Evolutionary conservation across 371 early-diverging fungal species (phyloP), one percentile per base, ranked within the genome.

Genomic region (Lichtheimia hyalospora): DNA sequence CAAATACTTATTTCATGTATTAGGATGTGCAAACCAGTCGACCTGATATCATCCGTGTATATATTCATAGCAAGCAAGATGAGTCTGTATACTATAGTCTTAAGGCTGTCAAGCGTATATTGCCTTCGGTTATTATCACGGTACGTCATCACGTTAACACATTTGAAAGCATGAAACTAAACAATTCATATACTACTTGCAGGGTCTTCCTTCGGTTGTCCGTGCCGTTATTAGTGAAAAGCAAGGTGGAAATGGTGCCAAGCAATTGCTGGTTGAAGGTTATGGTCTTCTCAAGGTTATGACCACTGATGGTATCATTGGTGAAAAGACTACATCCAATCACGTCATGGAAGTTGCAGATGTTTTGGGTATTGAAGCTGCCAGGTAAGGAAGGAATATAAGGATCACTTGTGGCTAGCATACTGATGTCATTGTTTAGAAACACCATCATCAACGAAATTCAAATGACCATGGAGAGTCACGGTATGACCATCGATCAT

Each of bases 361-460:
- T 60, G 92, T 92, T 13, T 81, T 99, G 43, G 99, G 99, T 59
- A 99, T 99, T 65, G 99, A 99, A 72, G 98, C 99, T 7, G 99
- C 99, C 13, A 75, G 78, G 74, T 72, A 69, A 59, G 25, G 10
- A 39, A 8, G 49, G 10, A 34, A 34, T 5, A 5, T 2, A 34
- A 10, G 34, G 34, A 34, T 2, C 10, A 14, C 28, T 44, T 5
- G 6, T 43, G 8, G 8, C 0, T 13, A 40, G 13, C 5, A 15
- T 8, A 56, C 41, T 64, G 28, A 39, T 15, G 18, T 60, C 14
- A 6, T 24, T 8, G 27, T 18, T 15, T 57, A 79, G 84, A 70
- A 78, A 74, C 49, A 88, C 89, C 2, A 96, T 97, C 63, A 90
- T 93, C 61, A 73, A 89, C 27, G 95, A 97, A 79, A 93, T 99